phyloP scores from a whole-genome alignment of 352 stramenopile genomes.

The Phytophthora syringae region DNA sequence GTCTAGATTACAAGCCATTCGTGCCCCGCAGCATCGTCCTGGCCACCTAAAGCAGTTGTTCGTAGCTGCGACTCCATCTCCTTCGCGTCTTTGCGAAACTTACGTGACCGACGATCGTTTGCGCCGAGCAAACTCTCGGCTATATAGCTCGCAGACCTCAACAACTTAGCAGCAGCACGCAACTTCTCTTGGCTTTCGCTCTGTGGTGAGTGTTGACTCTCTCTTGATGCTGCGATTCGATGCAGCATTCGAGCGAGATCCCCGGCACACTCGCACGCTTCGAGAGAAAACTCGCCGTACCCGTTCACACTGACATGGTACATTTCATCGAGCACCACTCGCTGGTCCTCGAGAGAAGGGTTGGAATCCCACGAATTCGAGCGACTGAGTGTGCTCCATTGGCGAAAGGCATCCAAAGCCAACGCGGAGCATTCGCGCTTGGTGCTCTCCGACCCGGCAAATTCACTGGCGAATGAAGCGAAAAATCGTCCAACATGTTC shows the following conservation, averaged over 20 bases:
- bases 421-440: conserved; percentile 64
- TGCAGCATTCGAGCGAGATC: conserved; percentile 51
- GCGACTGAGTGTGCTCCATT: conserved; percentile 41
- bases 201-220: conserved; percentile 7
- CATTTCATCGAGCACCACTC: conserved; percentile 50
- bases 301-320: conserved; percentile 49
- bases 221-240: conserved; percentile 33
- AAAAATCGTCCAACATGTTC: conserved; percentile 62
- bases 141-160: conserved; percentile 51
- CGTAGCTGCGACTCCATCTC: conserved; percentile 47
- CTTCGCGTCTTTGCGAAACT: conserved; percentile 51
- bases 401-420: conserved; percentile 63
- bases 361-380: neutral
- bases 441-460: conserved; percentile 54
- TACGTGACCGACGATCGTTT: conserved; percentile 54
- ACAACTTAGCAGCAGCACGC: conserved; percentile 39
- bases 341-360: conserved; percentile 44
- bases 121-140: conserved; percentile 61
- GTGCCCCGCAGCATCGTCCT: conserved; percentile 44
- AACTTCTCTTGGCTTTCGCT: conserved; percentile 35
- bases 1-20: conserved; percentile 62
- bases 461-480: conserved; percentile 62
- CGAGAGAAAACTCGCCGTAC: conserved; percentile 70
- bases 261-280: conserved; percentile 50
- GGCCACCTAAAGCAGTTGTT: conserved; percentile 22